A percentile compares a stretch with the other conserved stretches of the same genome.
These are phyloP conservation scores for Neonectria ditissima DNA, from an alignment of 2,329 filamentous ascomycete genomes.

Conservation along the genomic window DNA sequence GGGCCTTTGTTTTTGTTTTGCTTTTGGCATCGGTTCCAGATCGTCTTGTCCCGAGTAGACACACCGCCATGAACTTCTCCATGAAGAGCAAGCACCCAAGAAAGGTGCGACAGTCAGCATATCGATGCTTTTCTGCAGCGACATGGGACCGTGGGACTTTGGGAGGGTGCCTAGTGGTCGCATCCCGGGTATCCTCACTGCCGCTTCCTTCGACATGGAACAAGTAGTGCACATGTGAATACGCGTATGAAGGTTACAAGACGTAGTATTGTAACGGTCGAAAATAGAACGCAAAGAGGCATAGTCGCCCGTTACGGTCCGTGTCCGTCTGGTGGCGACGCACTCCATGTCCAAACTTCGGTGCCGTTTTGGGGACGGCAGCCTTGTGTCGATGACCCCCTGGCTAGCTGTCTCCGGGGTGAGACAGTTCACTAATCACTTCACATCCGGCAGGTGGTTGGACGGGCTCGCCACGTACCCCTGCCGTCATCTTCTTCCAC, in stretches of 20 bases:
- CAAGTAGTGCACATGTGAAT: constrained; percentile 25
- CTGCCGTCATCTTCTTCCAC: constrained; percentile 24
- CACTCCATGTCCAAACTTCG: constrained; percentile 5
- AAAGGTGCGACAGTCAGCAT: constrained; percentile 9
- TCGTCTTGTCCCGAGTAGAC: constrained; percentile 17
- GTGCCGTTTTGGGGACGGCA: constrained; percentile 19
- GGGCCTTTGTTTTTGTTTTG: too few species aligned
- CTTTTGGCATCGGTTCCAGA: constrained; percentile 10
- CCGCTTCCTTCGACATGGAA: constrained; percentile 16
- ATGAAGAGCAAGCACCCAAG: constrained; percentile 9
- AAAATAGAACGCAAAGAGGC: constrained; percentile 28
- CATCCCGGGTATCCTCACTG: constrained; percentile 12
- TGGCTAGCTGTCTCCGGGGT: constrained; percentile 24
- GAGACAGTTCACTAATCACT: constrained; percentile 16
- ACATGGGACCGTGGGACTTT: constrained; percentile 10
- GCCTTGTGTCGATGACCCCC: constrained; percentile 21
- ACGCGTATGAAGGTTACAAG: background rate
- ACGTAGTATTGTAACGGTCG: constrained; percentile 14
- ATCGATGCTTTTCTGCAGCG: background rate
- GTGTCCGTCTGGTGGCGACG: too few species aligned
- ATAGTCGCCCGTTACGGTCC: constrained; percentile 35
- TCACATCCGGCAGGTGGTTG: constrained; percentile 32
- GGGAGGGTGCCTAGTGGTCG: constrained; percentile 3
- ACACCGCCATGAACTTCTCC: constrained; percentile 10
- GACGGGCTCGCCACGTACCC: constrained; percentile 28